These are phyloP conservation scores for Amanita muscaria DNA, from an alignment of 768 basidiomycete species.

Conservation along the genomic window DNA sequence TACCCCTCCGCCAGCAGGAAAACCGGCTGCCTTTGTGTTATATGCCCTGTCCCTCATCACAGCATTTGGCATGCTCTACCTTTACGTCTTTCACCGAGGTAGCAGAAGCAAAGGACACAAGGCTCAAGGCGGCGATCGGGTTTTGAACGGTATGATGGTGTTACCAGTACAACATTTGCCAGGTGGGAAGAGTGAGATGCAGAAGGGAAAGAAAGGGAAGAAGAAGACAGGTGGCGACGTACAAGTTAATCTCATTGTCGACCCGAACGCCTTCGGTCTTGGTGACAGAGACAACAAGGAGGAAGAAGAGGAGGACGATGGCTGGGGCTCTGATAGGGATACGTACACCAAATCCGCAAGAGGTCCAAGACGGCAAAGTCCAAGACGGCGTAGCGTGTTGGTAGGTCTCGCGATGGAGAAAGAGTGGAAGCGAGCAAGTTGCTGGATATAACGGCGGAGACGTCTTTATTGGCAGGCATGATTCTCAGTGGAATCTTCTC, in stretches of 20 bases:
- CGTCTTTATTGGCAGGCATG: no score
- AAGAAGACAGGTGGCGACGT: conserved; percentile 37
- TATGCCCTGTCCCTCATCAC: conserved; percentile 51
- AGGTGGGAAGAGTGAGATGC: no score
- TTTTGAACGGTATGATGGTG: conserved; percentile 45
- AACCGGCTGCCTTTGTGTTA: conserved; percentile 45
- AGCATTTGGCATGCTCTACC: conserved; percentile 39
- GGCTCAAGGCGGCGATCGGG: conserved; percentile 13
- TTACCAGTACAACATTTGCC: conserved; percentile 51
- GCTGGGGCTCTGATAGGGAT: conserved; percentile 24
- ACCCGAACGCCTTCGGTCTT: conserved; percentile 46
- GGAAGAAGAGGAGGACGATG: conserved; percentile 27
- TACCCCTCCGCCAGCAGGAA: conserved; percentile 46
- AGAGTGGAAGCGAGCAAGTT: conserved; percentile 43
- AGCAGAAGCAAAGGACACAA: conserved; percentile 20
- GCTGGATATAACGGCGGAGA: no score
- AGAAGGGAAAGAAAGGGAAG: conserved; percentile 31
- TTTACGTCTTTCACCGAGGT: conserved; percentile 50
- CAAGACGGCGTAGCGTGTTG: conserved; percentile 44
- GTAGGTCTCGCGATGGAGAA: conserved; percentile 56
- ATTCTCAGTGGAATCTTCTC: no score
- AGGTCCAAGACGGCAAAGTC: conserved; percentile 27
- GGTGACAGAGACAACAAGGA: conserved; percentile 30
- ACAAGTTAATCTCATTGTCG: conserved; percentile 68
- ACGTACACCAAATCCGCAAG: conserved; percentile 12